phyloP scores from a whole-genome alignment of 768 basidiomycete genomes.

The Calocybe cyanea region DNA sequence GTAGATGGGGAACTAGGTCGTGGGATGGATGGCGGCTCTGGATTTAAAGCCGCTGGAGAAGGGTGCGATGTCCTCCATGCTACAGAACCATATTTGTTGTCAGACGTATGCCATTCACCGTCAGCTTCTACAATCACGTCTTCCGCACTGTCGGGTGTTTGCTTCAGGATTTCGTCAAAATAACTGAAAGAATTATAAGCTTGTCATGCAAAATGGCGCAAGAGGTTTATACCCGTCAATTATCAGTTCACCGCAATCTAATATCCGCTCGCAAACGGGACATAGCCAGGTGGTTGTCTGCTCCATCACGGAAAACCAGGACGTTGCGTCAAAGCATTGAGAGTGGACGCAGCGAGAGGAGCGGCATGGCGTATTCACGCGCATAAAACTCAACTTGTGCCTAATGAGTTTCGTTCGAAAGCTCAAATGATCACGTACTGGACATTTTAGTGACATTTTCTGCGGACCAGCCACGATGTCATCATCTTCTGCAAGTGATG shows the following conservation, averaged over 20 bases:
- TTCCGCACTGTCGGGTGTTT: conserved; percentile 76
- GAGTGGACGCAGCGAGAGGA: conserved; percentile 85
- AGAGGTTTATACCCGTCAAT: conserved; percentile 73
- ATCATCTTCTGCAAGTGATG: conserved; percentile 66
- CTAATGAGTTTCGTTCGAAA: background rate
- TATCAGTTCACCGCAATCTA: conserved; percentile 80
- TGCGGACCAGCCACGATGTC: conserved; percentile 89
- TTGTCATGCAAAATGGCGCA: background rate
- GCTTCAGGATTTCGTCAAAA: conserved; percentile 79
- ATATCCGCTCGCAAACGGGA: conserved; percentile 82
- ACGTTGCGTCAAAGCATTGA: conserved; percentile 93
- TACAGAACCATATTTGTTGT: conserved; percentile 77
- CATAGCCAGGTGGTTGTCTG: conserved; percentile 95
- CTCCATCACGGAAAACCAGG: conserved; percentile 95
- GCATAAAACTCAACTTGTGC: conserved; percentile 77
- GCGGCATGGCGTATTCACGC: conserved; percentile 80
- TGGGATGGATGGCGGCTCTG: conserved; percentile 25
- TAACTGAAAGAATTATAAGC: conserved; percentile 49
- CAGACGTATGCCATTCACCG: conserved; percentile 93
- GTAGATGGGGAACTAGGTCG: conserved; percentile 19
- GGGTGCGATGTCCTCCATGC: conserved; percentile 65
- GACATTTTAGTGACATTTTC: conserved; percentile 90
- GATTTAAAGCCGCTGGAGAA: conserved; percentile 16
- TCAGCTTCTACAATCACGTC: conserved; percentile 93
- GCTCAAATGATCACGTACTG: conserved; percentile 53